Base-by-base conservation (phyloP, 345 rosid species). In the Lenwebbia sp. region DNA sequence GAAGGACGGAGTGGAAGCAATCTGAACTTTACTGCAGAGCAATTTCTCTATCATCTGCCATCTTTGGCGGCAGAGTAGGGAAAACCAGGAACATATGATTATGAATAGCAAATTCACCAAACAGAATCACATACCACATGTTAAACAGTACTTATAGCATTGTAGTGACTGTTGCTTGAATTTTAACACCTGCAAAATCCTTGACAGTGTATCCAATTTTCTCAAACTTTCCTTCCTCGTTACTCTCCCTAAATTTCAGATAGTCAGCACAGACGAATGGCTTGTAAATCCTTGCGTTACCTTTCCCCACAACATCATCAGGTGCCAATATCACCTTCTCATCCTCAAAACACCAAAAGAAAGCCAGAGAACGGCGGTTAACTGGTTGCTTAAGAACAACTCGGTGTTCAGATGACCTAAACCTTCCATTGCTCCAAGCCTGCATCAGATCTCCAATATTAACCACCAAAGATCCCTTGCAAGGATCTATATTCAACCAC, bases 401-500 rank as follows among this genome's bases (percentile, higher is more conserved):
- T 22, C 94, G 86, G 86, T 95, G 98, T 85, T 94, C 94, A 4
- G 96, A 94, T 33, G 96, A 96, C 85, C 96, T 92, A 87, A 95
- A 83, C 86, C 85, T 82, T 11, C 92, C 96, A 53, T 94, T 94
- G 91, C 94, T 96, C 96, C 98, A 94, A 54, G 97, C 96, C 86
- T 95, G 94, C 97, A 96, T 85, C 55, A 95, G 83, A 89, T 96
- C 98, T 37, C 97, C 98, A 74, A 96, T 85, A 86, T 96, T 96
- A 83, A 95, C 96, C 2, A 93, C 95, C 23, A 96, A 88, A 74
- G 90, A 90, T 50, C 91, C 90, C 86, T 92, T 88, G 19, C 90
- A 88, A 1, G 94, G 96, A 19, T 26, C 53, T 78, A 95, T 88
- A 83, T 94, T 92, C 85, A 93, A 86, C 94, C 93, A 89, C 40